These are phyloP conservation scores for Thalassiosira oceanica DNA, from an alignment of 352 stramenopile genomes.

Conservation along the genomic window DNA sequence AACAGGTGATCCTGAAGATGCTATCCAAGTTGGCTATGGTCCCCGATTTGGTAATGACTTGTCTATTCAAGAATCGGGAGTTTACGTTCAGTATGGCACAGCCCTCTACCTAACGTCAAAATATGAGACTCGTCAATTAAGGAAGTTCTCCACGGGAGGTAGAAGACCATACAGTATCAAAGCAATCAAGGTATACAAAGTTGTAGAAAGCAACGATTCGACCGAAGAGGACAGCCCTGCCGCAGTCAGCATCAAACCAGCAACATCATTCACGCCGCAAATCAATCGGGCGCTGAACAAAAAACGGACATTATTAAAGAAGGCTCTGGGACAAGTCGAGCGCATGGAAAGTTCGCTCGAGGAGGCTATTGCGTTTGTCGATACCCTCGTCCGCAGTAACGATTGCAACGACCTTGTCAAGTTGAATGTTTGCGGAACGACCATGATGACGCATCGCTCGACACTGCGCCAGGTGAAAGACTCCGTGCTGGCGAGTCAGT, in stretches of 20 bases:
- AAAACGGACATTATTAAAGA: too few species aligned
- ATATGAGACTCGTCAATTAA: neutral
- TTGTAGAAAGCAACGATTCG: neutral
- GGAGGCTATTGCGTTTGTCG: constrained; percentile 22
- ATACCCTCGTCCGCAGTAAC: neutral
- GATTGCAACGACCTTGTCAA: constrained; percentile 13
- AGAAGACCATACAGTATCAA: neutral
- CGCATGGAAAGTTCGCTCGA: constrained; percentile 15
- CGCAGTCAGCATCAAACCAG: neutral
- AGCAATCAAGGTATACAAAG: constrained; percentile 10
- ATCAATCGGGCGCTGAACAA: constrained; percentile 21
- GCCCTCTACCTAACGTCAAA: neutral
- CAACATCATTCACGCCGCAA: constrained; percentile 11
- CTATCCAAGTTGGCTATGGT: neutral
- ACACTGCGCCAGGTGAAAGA: constrained; percentile 16
- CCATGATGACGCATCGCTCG: constrained; percentile 14
- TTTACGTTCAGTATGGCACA: neutral
- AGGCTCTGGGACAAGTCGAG: constrained; percentile 11
- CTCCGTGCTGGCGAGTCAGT: constrained; percentile 20
- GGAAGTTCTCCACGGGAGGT: neutral
- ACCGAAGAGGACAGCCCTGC: neutral
- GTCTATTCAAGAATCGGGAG: neutral
- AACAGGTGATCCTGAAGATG: neutral
- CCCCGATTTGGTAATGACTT: neutral
- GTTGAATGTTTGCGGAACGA: constrained; percentile 40